Evolutionary conservation across 148 eudicot species (phyloP), one percentile per base, ranked within the genome.

Genomic region (Cornus kousa): DNA sequence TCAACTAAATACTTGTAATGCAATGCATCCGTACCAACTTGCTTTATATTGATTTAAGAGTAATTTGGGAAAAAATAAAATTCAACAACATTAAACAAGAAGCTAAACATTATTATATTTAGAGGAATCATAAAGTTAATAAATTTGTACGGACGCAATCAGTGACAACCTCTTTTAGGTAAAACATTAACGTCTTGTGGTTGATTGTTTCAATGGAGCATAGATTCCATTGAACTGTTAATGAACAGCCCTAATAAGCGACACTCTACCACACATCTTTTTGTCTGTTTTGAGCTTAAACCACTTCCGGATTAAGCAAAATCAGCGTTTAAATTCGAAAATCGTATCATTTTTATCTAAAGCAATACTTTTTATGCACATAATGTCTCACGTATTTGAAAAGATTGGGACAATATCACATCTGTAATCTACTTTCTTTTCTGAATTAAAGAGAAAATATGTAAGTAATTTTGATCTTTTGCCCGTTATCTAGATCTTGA

Each of bases 141-240:
- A 16, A 17, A 69, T 16, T 69, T 16, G 72, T 69, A 69, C 72
- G 72, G 23, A 35, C n/a, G 12, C 43, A 69, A 69, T 17, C 23
- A 14, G 24, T 69, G 46, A 4, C 16, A 69, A 69, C 72, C 11
- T 28, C 35, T 69, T 69, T 37, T 11, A 0, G 22, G 22, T 33
- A 5, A 5, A 5, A 14, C 23, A 17, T 35, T 33, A 69, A 33
- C 22, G 16, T 14, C 11, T 35, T 69, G 22, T 35, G 16, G 39
- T 69, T 68, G 72, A 69, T 16, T 69, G n/a, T 35, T 69, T 35
- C 72, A 69, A 4, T 67, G 8, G 23, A 16, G 13, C 17, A 69
- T 11, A 67, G 72, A 69, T 69, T 69, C 72, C 72, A 69, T 35
- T 69, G 2, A 69, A 69, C 72, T 19, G 48, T 37, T 35, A 28